Percentiles rank a stretch among this genome's conserved stretches.
Conservation (phyloP, 768 basidiomycete species). For the Pilatotrama ljubarskyi region DNA sequence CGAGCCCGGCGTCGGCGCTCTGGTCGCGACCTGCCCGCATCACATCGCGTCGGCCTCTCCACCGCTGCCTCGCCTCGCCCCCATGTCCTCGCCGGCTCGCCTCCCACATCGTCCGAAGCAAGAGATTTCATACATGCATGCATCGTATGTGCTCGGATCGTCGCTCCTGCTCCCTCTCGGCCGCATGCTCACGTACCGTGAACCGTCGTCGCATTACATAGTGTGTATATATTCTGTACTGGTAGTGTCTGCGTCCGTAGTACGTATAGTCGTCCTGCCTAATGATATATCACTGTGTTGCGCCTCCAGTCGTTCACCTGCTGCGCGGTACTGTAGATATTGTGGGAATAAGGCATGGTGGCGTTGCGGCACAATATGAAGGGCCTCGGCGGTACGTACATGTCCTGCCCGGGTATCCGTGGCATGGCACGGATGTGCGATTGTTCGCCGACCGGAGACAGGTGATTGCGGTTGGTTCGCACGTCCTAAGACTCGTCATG, state of each 20-base stretch:
- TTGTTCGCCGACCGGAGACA: too few species aligned
- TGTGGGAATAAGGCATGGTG: too few species aligned
- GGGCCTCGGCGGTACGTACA: too few species aligned
- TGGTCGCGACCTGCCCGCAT: background rate
- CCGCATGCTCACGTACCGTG: background rate
- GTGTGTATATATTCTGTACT: slow-evolving; percentile 26
- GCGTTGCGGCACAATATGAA: too few species aligned
- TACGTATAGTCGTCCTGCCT: slow-evolving; percentile 15
- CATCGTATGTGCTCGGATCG: background rate
- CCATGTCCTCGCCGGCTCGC: background rate
- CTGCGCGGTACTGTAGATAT: too few species aligned
- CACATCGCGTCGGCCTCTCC: too few species aligned
- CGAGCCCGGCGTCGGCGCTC: background rate
- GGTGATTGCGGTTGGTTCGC: too few species aligned
- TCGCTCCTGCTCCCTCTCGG: background rate
- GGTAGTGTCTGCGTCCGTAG: slow-evolving; percentile 14
- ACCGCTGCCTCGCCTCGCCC: background rate
- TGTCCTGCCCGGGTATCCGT: too few species aligned
- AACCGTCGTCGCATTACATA: slow-evolving; percentile 12
- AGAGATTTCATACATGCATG: background rate
- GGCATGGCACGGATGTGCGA: too few species aligned
- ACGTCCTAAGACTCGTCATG: too few species aligned
- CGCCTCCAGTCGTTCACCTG: too few species aligned
- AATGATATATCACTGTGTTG: slow-evolving; percentile 6
- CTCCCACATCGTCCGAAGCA: background rate